Evolutionary conservation across 805 yeast genomes (phyloP).

Genomic region (Wickerhamomyces sydowiorum): DNA sequence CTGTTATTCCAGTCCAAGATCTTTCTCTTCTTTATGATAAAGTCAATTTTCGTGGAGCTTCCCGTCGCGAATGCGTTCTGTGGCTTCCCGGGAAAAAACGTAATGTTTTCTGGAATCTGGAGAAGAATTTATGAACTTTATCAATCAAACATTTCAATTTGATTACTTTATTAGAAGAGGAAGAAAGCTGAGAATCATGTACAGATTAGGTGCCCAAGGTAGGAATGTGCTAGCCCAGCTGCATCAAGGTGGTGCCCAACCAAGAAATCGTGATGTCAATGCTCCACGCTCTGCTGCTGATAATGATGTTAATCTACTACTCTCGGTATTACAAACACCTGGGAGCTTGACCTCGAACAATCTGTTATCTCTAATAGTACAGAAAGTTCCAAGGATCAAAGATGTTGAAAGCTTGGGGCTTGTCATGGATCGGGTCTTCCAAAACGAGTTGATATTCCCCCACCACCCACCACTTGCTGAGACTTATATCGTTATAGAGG

Average conservation of each 20-base stretch:
- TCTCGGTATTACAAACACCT: slow-evolving; percentile 10
- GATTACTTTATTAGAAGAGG: too few relatives aligned
- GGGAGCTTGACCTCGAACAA: not conserved
- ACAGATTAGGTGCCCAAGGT: slow-evolving; percentile 23
- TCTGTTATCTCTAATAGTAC: slow-evolving; percentile 35
- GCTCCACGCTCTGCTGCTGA: slow-evolving; percentile 26
- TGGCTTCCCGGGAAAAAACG: not conserved
- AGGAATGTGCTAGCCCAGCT: too few relatives aligned
- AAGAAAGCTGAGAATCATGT: too few relatives aligned
- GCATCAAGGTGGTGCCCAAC: slow-evolving; percentile 17
- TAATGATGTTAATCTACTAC: slow-evolving; percentile 23
- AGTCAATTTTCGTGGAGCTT: not conserved
- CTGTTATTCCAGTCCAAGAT: too few relatives aligned
- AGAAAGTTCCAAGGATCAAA: slow-evolving; percentile 40
- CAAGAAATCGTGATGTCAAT: slow-evolving; percentile 23
- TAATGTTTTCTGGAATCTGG: not conserved
- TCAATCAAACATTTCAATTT: too few relatives aligned
- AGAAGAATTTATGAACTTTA: not conserved
- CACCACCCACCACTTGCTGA: slow-evolving; percentile 12
- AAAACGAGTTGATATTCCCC: slow-evolving; percentile 28
- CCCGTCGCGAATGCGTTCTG: not conserved
- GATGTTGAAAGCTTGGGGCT: slow-evolving; percentile 35
- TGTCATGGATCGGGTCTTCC: slow-evolving; percentile 33
- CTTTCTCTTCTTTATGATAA: too few relatives aligned
- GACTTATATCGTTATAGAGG: slow-evolving; percentile 39